Percentiles rank a stretch among this genome's conserved stretches.
Evolutionary conservation across 306 rosid genomes (phyloP).

Genomic region (Argentina anserina): DNA sequence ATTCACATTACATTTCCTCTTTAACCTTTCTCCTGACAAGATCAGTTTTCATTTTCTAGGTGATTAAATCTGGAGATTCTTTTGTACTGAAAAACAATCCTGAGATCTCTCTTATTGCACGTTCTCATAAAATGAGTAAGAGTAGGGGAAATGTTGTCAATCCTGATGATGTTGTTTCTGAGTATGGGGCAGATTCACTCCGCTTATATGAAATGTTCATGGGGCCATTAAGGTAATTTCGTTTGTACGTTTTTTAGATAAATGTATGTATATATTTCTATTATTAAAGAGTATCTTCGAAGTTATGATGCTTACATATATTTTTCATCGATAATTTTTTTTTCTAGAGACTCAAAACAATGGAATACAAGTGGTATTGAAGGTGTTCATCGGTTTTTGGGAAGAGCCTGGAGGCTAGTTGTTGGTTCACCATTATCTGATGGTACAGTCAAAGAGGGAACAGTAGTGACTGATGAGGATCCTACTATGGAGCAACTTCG

Average conservation of each 20-base stretch:
- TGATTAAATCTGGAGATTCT: constrained; percentile 73
- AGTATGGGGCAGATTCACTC: constrained; percentile 97
- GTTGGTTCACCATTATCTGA: constrained; percentile 77
- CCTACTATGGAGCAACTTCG: constrained; percentile 81
- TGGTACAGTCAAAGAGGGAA: constrained; percentile 74
- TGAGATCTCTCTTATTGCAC: constrained; percentile 63
- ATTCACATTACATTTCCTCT: constrained; percentile 12
- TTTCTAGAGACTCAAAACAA: constrained; percentile 73
- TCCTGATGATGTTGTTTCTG: constrained; percentile 87
- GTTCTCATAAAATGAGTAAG: constrained; percentile 94
- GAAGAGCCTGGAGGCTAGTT: constrained; percentile 91
- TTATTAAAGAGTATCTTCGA: background rate
- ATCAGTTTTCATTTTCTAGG: constrained; percentile 40
- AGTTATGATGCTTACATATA: constrained; percentile 3
- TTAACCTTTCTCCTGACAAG: constrained; percentile 4
- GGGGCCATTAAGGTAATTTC: constrained; percentile 86
- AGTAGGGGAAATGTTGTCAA: constrained; percentile 96
- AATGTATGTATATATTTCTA: background rate
- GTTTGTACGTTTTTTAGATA: constrained; percentile 16
- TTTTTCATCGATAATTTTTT: constrained; percentile 10
- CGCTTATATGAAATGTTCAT: constrained; percentile 98
- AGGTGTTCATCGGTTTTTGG: constrained; percentile 90
- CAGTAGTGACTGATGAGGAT: constrained; percentile 72
- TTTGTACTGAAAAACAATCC: constrained; percentile 85
- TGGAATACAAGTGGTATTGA: constrained; percentile 97